These are phyloP conservation scores for Huntiella abstrusa DNA, from an alignment of 2,329 filamentous ascomycete genomes.

Conservation along the genomic window DNA sequence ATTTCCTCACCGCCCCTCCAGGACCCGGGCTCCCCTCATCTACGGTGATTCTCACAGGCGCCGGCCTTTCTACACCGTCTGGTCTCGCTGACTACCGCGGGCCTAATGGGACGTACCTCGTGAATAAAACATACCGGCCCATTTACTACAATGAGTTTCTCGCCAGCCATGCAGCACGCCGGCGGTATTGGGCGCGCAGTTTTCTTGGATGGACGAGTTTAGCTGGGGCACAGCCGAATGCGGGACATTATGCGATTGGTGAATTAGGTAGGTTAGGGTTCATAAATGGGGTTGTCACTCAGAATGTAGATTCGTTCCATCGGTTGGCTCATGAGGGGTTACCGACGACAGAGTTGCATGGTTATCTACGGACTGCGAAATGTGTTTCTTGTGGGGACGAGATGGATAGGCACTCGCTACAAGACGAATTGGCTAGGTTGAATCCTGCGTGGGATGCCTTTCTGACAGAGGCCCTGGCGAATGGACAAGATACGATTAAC, in stretches of 20 bases:
- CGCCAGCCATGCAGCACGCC: slow-evolving; percentile 60
- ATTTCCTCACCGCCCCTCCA: slow-evolving; percentile 51
- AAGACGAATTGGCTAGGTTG: slow-evolving; percentile 52
- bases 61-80: slow-evolving; percentile 82
- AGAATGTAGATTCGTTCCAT: slow-evolving; percentile 97
- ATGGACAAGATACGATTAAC: slow-evolving; percentile 19
- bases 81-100: slow-evolving; percentile 88
- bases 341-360: slow-evolving; percentile 72
- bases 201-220: slow-evolving; percentile 85
- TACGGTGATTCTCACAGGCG: slow-evolving; percentile 48
- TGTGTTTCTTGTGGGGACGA: slow-evolving; percentile 63
- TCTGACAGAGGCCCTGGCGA: slow-evolving; percentile 50
- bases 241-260: slow-evolving; percentile 57
- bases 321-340: slow-evolving; percentile 52
- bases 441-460: slow-evolving; percentile 79
- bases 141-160: slow-evolving; percentile 90
- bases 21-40: slow-evolving; percentile 24
- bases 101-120: slow-evolving; percentile 71
- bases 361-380: slow-evolving; percentile 63
- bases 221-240: slow-evolving; percentile 60
- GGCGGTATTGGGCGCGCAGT: slow-evolving; percentile 89
- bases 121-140: slow-evolving; percentile 77
- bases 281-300: slow-evolving; percentile 64
- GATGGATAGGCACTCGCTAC: slow-evolving; percentile 54
- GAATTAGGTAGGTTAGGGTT: slow-evolving; percentile 54